Percentiles rank a stretch among this genome's conserved stretches.
Conservation (phyloP, 2,329 filamentous ascomycete species). For the Saccharata proteae region DNA sequence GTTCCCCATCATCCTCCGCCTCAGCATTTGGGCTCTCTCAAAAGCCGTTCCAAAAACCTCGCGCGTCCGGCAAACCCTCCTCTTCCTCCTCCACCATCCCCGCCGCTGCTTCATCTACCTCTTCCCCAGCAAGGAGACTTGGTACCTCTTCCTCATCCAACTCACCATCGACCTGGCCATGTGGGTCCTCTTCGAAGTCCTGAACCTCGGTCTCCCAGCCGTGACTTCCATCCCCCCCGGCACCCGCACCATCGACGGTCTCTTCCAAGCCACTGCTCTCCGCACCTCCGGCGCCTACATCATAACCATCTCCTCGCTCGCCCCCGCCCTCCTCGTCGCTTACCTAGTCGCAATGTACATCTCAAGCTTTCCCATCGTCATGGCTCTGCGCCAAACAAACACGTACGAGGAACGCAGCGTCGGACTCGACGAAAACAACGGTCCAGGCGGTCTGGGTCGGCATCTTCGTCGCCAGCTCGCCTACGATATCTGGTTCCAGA, state of each 20-base stretch:
- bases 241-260: conserved; percentile 48
- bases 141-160: conserved; percentile 53
- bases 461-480: conserved; percentile 54
- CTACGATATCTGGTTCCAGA: conserved; percentile 56
- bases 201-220: conserved; percentile 50
- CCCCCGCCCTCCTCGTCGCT: conserved; percentile 46
- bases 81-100: conserved; percentile 24
- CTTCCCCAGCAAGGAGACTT: conserved; percentile 52
- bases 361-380: conserved; percentile 49
- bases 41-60: conserved; percentile 12
- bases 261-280: conserved; percentile 51
- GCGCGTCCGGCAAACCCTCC: conserved; percentile 21
- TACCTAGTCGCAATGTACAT: conserved; percentile 58
- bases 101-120: conserved; percentile 50
- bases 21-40: conserved; percentile 44
- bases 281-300: conserved; percentile 56
- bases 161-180: conserved; percentile 49
- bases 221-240: conserved; percentile 41
- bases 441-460: conserved; percentile 20
- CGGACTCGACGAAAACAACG: conserved; percentile 41
- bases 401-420: conserved; percentile 59
- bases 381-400: conserved; percentile 56
- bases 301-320: conserved; percentile 44
- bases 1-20: conserved; percentile 51
- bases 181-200: conserved; percentile 53